Conservation (phyloP, 768 basidiomycete species). For the Jaapia argillacea region DNA sequence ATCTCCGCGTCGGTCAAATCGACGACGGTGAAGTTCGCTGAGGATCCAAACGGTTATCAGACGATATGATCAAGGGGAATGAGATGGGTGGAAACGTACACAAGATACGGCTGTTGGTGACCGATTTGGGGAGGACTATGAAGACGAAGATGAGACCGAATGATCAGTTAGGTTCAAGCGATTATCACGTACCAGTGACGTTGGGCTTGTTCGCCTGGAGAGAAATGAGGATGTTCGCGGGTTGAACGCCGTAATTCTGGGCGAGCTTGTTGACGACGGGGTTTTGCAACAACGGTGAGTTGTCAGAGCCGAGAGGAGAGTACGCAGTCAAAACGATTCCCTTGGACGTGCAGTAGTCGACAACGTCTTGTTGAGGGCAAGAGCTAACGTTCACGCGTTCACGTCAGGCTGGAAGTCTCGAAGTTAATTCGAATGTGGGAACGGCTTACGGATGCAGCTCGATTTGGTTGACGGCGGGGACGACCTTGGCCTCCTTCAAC, state of each 20-base stretch:
- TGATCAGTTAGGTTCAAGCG: slow-evolving; percentile 1
- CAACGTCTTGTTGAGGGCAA: slow-evolving; percentile 57
- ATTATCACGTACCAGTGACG: slow-evolving; percentile 34
- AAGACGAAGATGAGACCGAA: neutral
- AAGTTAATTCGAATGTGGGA: neutral
- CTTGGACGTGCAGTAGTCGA: slow-evolving; percentile 47
- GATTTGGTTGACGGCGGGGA: slow-evolving; percentile 76
- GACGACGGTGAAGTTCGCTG: slow-evolving; percentile 51
- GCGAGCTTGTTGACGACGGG: slow-evolving; percentile 52
- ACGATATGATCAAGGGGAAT: neutral
- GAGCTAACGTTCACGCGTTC: slow-evolving; percentile 30
- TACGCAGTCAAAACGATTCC: slow-evolving; percentile 71
- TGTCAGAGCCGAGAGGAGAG: slow-evolving; percentile 68
- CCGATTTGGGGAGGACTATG: slow-evolving; percentile 66
- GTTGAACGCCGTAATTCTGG: slow-evolving; percentile 42
- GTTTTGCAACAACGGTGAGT: slow-evolving; percentile 57
- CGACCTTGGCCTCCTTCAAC: slow-evolving; percentile 39
- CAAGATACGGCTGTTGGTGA: slow-evolving; percentile 56
- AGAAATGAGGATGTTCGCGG: slow-evolving; percentile 62
- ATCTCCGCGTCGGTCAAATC: slow-evolving; percentile 56
- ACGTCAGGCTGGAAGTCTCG: neutral
- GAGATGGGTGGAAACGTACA: slow-evolving; percentile 20
- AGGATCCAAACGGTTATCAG: neutral
- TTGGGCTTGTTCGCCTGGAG: slow-evolving; percentile 61
- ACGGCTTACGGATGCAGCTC: slow-evolving; percentile 59